Percentiles rank a stretch among this genome's conserved stretches.
Conservation (phyloP, 768 basidiomycete genomes). For the Brasilioporus rufonigricans region DNA sequence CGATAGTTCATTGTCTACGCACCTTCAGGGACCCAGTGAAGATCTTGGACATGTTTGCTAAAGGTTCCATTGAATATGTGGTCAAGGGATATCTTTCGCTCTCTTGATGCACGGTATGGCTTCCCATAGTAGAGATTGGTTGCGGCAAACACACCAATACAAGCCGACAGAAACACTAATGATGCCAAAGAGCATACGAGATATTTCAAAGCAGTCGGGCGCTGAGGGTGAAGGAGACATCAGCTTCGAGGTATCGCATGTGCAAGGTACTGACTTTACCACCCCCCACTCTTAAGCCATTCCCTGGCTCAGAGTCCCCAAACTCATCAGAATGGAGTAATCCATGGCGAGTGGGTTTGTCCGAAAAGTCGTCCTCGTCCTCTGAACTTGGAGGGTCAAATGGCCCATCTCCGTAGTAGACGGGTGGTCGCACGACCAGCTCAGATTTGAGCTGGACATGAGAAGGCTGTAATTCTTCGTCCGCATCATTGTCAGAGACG, state of each 20-base stretch:
- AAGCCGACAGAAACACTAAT: slow-evolving; percentile 57
- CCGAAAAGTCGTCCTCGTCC: slow-evolving; percentile 45
- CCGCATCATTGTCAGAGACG: slow-evolving; percentile 25
- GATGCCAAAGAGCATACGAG: slow-evolving; percentile 60
- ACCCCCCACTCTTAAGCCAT: slow-evolving; percentile 35
- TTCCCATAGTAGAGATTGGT: slow-evolving; percentile 59
- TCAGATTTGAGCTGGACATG: slow-evolving; percentile 6
- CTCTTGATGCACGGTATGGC: slow-evolving; percentile 51
- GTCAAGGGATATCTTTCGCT: slow-evolving; percentile 76
- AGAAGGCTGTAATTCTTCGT: slow-evolving; percentile 16
- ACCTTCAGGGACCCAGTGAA: slow-evolving; percentile 96
- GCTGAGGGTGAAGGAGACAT: slow-evolving; percentile 31
- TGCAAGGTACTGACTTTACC: slow-evolving; percentile 32
- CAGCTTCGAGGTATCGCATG: slow-evolving; percentile 2
- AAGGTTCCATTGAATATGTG: slow-evolving; percentile 95
- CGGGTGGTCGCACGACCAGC: slow-evolving; percentile 26
- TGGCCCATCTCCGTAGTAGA: slow-evolving; percentile 73
- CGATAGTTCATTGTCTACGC: slow-evolving; percentile 14
- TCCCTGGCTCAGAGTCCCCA: slow-evolving; percentile 28
- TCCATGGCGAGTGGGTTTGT: slow-evolving; percentile 37
- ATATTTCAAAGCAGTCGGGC: slow-evolving; percentile 52
- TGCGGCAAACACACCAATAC: slow-evolving; percentile 80
- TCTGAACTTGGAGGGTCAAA: slow-evolving; percentile 82
- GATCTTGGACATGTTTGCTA: slow-evolving; percentile 35
- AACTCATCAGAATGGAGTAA: slow-evolving; percentile 5